These are phyloP conservation scores for Lipomyces spencermartinsiae DNA, from an alignment of 805 yeast genomes.

Conservation along the genomic window DNA sequence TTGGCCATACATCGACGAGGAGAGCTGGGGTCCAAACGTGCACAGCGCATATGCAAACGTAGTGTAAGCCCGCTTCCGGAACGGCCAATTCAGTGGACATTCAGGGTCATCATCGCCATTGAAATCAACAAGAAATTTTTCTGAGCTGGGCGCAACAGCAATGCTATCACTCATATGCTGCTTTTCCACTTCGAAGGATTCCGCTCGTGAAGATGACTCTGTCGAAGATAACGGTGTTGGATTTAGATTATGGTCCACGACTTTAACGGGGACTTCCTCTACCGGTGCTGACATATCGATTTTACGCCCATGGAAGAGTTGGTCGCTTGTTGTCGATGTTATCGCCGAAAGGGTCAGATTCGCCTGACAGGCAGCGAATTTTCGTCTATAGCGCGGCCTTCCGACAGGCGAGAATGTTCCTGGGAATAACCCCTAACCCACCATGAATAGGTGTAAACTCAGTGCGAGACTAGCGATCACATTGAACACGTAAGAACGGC, in stretches of 20 bases:
- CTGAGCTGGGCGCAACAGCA: not conserved
- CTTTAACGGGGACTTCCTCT: not conserved
- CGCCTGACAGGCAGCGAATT: not conserved
- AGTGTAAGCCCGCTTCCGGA: slow-evolving; percentile 47
- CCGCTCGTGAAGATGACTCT: slow-evolving; percentile 16
- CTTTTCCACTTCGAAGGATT: slow-evolving; percentile 17
- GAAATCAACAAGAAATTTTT: slow-evolving; percentile 54
- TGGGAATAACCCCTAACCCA: no score
- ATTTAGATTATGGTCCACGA: not conserved
- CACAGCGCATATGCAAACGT: slow-evolving; percentile 51
- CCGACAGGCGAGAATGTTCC: no score
- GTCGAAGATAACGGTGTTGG: slow-evolving; percentile 13
- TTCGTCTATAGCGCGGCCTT: not conserved
- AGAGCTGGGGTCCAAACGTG: slow-evolving; percentile 56
- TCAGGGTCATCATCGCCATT: slow-evolving; percentile 74
- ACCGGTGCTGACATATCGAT: not conserved
- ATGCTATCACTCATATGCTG: slow-evolving; percentile 3
- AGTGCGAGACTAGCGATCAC: no score
- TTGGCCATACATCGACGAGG: slow-evolving; percentile 53
- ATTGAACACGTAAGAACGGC: no score
- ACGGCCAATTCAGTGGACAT: slow-evolving; percentile 65
- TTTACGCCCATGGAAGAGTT: not conserved
- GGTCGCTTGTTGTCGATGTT: not conserved
- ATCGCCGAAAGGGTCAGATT: not conserved
- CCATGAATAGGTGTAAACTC: no score